These are phyloP conservation scores for Magnaporthiopsis incrustans DNA, from an alignment of 2,329 filamentous ascomycete genomes.

Conservation along the genomic window DNA sequence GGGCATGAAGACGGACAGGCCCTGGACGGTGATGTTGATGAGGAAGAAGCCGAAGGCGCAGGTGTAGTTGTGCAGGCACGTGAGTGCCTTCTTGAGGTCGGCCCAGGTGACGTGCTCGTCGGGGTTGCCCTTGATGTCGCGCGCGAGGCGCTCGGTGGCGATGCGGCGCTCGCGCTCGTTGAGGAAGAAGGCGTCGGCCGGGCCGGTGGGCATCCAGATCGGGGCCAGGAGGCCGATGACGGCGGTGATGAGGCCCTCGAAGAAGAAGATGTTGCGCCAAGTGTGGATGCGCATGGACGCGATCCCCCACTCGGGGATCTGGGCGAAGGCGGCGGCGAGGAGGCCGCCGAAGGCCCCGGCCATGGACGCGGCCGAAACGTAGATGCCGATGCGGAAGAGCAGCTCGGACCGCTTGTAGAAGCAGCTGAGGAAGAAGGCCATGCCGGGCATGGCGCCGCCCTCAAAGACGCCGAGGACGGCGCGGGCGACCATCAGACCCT, in stretches of 20 bases:
- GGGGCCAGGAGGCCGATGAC: conserved; percentile 38
- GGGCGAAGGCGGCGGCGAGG: conserved; percentile 42
- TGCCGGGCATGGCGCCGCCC: conserved; percentile 49
- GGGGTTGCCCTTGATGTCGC: conserved; percentile 37
- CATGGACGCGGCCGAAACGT: conserved; percentile 45
- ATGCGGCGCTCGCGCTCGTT: conserved; percentile 45
- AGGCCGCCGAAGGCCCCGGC: conserved; percentile 51
- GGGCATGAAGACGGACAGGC: conserved; percentile 40
- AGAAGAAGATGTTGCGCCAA: conserved; percentile 56
- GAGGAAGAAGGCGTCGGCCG: conserved; percentile 39
- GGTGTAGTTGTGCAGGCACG: conserved; percentile 52
- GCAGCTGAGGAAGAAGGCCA: conserved; percentile 46
- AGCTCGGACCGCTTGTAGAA: conserved; percentile 51
- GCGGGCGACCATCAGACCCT: conserved; percentile 37
- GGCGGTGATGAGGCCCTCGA: conserved; percentile 49
- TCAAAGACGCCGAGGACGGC: conserved; percentile 46
- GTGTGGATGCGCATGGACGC: conserved; percentile 33
- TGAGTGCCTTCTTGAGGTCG: conserved; percentile 42
- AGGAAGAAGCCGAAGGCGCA: conserved; percentile 51
- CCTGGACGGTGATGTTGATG: conserved; percentile 53
- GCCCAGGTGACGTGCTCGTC: conserved; percentile 37
- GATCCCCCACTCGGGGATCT: conserved; percentile 44
- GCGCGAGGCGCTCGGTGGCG: conserved; percentile 40
- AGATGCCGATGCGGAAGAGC: conserved; percentile 46
- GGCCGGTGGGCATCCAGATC: conserved; percentile 42